Base-by-base conservation (phyloP, 2,329 filamentous ascomycete genomes). In the Curvularia spicifera region DNA sequence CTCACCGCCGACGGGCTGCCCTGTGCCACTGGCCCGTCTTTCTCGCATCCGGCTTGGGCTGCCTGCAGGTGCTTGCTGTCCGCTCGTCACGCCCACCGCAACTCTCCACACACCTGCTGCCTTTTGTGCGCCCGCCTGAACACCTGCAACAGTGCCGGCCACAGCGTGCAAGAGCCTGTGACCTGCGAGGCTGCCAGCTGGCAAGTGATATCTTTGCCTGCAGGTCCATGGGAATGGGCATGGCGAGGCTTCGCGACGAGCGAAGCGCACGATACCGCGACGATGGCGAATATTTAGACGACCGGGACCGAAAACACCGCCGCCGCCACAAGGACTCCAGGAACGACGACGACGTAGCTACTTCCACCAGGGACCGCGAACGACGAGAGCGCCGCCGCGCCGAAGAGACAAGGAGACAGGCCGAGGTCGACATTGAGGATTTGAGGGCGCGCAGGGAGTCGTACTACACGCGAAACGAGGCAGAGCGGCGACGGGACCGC, bases 351-450 rank as follows among this genome's bases (percentile, higher is more conserved):
- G 69, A 75, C 7, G 64, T 68, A 42, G 61, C 28, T 9, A 4
- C 63, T n/a, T 68, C 68, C 48, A 69, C 62, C 50, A 69, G 72
- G 37, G 71, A 75, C 49, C 69, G 72, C 43, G 71, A 75, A 47
- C 70, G 72, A 43, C 57, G 72, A 53, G 71, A 72, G 60, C 71
- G 71, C 43, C 70, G 71, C n/a, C 68, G 67, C 22, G 68, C 71
- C 35, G 71, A 74, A 6, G 72, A 74, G 31, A 67, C 66, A 0
- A 43, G 71, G 24, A 59, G 69, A 1, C 61, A 68, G 51, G 70
- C 72, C 33, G 71, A 77, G 60, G 64, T 77, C 24, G 78, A 79
- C 58, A 58, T 79, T 39, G 75, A 79, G 51, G 78, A 80, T 51
- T 59, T 80, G 48, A 65, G 78, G 51, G 70, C 69, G 31, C 71